Evolutionary conservation across 805 yeast species (phyloP).

Genomic region (Candida hungchunana): DNA sequence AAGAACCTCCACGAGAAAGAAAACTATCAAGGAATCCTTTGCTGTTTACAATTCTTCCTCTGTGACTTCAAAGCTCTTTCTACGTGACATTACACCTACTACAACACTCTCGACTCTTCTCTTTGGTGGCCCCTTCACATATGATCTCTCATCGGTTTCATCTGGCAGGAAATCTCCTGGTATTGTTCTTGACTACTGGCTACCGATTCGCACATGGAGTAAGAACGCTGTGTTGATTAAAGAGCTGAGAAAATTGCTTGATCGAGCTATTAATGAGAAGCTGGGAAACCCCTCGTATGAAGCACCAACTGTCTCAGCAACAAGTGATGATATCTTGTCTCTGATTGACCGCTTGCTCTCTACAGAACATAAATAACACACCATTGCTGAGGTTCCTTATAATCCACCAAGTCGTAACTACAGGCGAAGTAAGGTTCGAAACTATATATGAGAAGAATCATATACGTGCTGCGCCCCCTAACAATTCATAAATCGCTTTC

Average conservation of each 20-base stretch:
- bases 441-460: no score
- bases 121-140: constrained; percentile 72
- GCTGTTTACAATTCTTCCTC: constrained; percentile 58
- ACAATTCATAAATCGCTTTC: no score
- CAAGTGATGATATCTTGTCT: constrained; percentile 32
- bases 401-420: not conserved
- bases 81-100: constrained; percentile 78
- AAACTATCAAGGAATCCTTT: constrained; percentile 49
- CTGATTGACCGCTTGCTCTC: constrained; percentile 33
- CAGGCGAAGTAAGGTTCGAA: no score
- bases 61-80: constrained; percentile 61
- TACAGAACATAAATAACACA: constrained; percentile 12
- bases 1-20: constrained; percentile 21
- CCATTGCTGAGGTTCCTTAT: not conserved
- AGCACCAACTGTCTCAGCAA: constrained; percentile 11
- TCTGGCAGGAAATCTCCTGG: constrained; percentile 67
- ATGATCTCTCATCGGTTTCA: constrained; percentile 43
- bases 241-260: constrained; percentile 61
- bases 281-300: constrained; percentile 46
- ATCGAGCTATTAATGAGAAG: constrained; percentile 58
- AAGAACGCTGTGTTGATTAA: constrained; percentile 85
- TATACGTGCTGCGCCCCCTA: no score
- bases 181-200: constrained; percentile 81
- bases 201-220: constrained; percentile 89
- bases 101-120: constrained; percentile 66